Conservation (phyloP, 495 filamentous ascomycete genomes). For the Hypoxylon fuscum region DNA sequence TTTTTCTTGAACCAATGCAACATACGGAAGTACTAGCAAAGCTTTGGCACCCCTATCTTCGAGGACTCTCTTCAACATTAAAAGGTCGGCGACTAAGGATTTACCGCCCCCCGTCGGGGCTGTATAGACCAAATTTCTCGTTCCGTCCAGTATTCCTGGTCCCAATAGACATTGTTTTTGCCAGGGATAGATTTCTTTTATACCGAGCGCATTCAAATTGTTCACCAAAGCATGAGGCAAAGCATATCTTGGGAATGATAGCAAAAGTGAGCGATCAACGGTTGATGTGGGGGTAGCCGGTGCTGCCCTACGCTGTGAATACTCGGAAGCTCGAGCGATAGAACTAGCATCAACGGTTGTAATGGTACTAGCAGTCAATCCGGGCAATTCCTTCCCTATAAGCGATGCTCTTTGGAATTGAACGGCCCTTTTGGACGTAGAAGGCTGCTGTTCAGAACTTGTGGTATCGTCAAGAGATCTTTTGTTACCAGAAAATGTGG, state of each 20-base stretch:
- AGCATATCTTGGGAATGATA: constrained; percentile 72
- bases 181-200: constrained; percentile 80
- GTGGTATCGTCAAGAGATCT: constrained; percentile 20
- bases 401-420: constrained; percentile 36
- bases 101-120: constrained; percentile 89
- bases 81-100: constrained; percentile 77
- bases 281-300: constrained; percentile 60
- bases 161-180: constrained; percentile 80
- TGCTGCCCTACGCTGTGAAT: constrained; percentile 55
- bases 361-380: constrained; percentile 50
- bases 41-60: constrained; percentile 73
- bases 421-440: constrained; percentile 26
- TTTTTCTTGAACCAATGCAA: constrained; percentile 86
- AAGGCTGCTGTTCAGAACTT: constrained; percentile 16
- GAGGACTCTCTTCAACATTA: constrained; percentile 77
- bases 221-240: constrained; percentile 67
- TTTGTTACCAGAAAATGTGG: constrained; percentile 36
- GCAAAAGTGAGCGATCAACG: constrained; percentile 67
- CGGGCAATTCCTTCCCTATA: constrained; percentile 31
- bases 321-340: constrained; percentile 47
- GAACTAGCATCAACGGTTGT: constrained; percentile 14
- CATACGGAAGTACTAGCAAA: constrained; percentile 81
- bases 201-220: constrained; percentile 72
- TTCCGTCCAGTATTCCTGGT: constrained; percentile 70
- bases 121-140: constrained; percentile 79